phyloP scores from a whole-genome alignment of 148 eudicot genomes.

The Gaultheria prostrata region DNA sequence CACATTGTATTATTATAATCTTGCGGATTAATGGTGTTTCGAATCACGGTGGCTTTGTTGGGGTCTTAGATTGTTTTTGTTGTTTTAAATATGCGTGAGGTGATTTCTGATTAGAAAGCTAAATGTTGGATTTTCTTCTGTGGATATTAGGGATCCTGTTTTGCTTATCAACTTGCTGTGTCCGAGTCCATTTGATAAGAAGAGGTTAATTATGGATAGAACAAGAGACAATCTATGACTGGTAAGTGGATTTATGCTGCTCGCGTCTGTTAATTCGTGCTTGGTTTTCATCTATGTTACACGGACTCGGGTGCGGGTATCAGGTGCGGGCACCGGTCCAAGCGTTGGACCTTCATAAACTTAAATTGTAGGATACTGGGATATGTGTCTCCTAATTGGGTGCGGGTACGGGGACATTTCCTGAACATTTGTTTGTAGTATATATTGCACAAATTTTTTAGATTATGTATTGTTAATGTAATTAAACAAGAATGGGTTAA shows the following conservation, averaged over 20 bases:
- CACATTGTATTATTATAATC: neutral
- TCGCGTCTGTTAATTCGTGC: neutral
- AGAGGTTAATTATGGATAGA: constrained; percentile 10
- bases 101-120: neutral
- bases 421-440: too few species aligned
- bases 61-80: neutral
- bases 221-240: constrained; percentile 10
- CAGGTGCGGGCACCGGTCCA: too few species aligned
- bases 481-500: too few species aligned
- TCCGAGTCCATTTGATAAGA: constrained; percentile 13
- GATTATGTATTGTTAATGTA: too few species aligned
- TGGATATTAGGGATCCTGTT: constrained; percentile 6
- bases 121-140: neutral
- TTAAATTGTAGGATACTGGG: too few species aligned
- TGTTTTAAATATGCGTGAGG: neutral
- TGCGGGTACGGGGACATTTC: too few species aligned
- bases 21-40: neutral
- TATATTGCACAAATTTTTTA: too few species aligned
- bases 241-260: constrained; percentile 16
- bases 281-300: neutral
- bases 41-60: neutral
- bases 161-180: constrained; percentile 16
- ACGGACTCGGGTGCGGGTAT: too few species aligned
- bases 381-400: too few species aligned
- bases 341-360: too few species aligned